Evolutionary conservation across 768 basidiomycete species (phyloP), one percentile per base, ranked within the genome.

Genomic region (Harrya chromipes): DNA sequence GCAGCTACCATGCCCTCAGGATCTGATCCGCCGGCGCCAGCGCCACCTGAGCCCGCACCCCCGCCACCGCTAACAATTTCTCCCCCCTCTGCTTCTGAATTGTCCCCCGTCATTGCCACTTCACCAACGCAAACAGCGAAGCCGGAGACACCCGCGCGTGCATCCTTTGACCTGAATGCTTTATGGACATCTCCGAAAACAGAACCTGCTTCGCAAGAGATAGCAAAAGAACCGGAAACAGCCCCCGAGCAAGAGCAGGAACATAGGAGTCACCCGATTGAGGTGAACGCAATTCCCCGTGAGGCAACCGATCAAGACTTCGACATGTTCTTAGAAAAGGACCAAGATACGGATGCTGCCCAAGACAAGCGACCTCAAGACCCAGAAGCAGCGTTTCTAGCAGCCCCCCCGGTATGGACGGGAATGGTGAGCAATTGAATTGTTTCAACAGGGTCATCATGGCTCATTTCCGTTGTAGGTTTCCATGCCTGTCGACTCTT

Each of bases 271-370:
- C 69, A 70, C 27, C 65, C 70, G 9, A 75, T 79, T 55, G 80
- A 77, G 59, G 68, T 69, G 35, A 75, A 73, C 23, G 31, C 54
- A 50, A 40, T 57, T 19, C 57, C 62, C 16, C 59, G 57, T 43
- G 79, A 76, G 52, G 76, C 83, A 10, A 82, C 83, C 46, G 90
- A 91, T 67, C 80, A 83, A 53, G 90, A 91, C 64, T 91, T 94
- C 59, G 90, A 92, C 57, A 87, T 91, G 83, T 85, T 91, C 60
- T 69, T 94, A 34, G 82, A 87, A 50, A 80, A 84, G 52, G 78
- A 80, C 14, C 66, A 74, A 24, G 73, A 76, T 1, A 53, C 58
- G 14, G 66, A 59, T 4, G 57, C 67, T 34, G 59, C 56, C 41
- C 60, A 43, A 45, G 57, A 39, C 14, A 48, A 53, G 38, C 57